phyloP scores from a whole-genome alignment of 1,284 basidiomycete genomes.

The Ustilago crameri region DNA sequence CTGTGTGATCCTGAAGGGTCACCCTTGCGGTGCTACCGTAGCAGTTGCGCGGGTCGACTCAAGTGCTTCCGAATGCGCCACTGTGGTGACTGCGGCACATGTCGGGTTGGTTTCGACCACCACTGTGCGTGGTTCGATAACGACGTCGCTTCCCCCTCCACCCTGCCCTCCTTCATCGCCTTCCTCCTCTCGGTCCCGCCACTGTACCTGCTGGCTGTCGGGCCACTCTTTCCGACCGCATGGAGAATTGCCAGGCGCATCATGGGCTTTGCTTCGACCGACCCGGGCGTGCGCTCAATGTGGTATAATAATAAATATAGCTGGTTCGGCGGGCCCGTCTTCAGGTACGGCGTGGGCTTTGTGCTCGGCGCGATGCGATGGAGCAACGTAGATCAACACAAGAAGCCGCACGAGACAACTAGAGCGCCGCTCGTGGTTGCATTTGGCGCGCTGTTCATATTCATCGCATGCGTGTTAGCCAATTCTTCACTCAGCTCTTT shows the following conservation, averaged over 20 bases:
- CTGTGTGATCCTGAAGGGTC: conserved; percentile 25
- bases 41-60: conserved; percentile 23
- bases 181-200: conserved; percentile 34
- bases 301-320: conserved; percentile 39
- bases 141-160: conserved; percentile 31
- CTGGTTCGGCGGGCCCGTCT: conserved; percentile 41
- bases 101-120: conserved; percentile 45
- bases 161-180: conserved; percentile 18
- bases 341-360: conserved; percentile 31
- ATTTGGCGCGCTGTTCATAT: conserved; percentile 14
- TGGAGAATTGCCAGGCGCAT: conserved; percentile 9
- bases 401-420: conserved; percentile 9
- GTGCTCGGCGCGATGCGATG: conserved; percentile 4
- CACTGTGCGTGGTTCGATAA: conserved; percentile 55
- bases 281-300: not conserved
- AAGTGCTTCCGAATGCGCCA: conserved; percentile 32
- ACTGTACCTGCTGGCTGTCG: conserved; percentile 15
- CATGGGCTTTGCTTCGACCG: not conserved
- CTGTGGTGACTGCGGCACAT: conserved; percentile 46
- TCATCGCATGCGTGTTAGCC: conserved; percentile 22
- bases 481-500: conserved; percentile 14
- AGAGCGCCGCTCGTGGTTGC: conserved; percentile 11
- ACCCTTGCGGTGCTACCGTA: conserved; percentile 30
- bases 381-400: not conserved
- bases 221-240: conserved; percentile 19